These are phyloP conservation scores for Schoenoplectus tabernaemontani DNA, from an alignment of 202 grass and related monocot species.

Conservation along the genomic window DNA sequence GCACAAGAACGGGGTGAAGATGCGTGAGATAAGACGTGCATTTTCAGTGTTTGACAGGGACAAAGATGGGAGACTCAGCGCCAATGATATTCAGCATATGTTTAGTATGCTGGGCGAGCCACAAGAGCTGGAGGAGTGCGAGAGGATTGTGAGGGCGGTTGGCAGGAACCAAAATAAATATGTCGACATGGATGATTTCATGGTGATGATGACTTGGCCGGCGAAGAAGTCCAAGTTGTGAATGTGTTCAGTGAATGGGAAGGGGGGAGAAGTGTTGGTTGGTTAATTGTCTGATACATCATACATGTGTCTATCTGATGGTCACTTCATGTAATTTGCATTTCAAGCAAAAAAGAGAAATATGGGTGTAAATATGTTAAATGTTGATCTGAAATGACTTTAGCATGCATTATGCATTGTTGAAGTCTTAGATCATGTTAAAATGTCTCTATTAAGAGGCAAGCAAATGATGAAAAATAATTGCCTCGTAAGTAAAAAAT, in stretches of 20 bases:
- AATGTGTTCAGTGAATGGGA: neutral
- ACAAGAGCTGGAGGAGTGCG: slow-evolving; percentile 39
- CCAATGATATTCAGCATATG: slow-evolving; percentile 36
- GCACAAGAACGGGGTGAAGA: slow-evolving; percentile 49
- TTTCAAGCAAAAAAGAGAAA: neutral
- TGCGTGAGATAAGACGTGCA: slow-evolving; percentile 41
- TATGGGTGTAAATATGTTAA: neutral
- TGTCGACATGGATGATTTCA: slow-evolving; percentile 75
- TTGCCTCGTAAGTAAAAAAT: too few species aligned
- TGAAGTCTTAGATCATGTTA: too few species aligned
- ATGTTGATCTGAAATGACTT: neutral
- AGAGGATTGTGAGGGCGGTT: slow-evolving; percentile 42
- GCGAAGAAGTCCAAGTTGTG: slow-evolving; percentile 37
- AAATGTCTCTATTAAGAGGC: too few species aligned
- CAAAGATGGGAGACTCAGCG: slow-evolving; percentile 49
- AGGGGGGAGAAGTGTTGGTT: neutral
- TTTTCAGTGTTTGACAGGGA: slow-evolving; percentile 60
- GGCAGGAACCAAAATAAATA: slow-evolving; percentile 47
- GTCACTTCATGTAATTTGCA: neutral
- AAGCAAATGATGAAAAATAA: too few species aligned
- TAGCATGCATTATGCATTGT: neutral
- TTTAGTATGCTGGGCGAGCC: slow-evolving; percentile 38
- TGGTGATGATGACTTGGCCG: slow-evolving; percentile 68
- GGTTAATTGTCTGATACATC: neutral
- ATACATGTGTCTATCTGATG: neutral